phyloP scores from a whole-genome alignment of 2,329 filamentous ascomycete genomes.

The Coniella vitis region DNA sequence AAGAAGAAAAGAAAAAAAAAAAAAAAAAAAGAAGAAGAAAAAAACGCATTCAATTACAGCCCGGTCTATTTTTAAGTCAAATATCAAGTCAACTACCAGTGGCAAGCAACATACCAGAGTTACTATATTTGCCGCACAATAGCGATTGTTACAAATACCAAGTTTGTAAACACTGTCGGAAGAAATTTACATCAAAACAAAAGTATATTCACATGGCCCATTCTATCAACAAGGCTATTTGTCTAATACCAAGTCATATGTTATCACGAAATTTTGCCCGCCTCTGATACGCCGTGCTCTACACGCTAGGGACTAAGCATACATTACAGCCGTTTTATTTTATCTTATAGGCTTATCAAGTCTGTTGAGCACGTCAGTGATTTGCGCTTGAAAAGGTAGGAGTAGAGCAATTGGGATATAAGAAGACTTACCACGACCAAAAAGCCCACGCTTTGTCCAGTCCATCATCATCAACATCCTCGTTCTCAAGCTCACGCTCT shows the following conservation, averaged over 20 bases:
- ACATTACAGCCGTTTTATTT: not conserved
- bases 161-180: too few relatives aligned
- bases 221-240: not conserved
- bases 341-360: not conserved
- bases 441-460: slow-evolving; percentile 93
- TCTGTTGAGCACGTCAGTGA: slow-evolving; percentile 21
- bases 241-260: not conserved
- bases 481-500: slow-evolving; percentile 90
- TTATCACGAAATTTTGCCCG: not conserved
- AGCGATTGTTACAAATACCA: too few relatives aligned
- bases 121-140: too few relatives aligned
- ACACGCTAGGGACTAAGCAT: not conserved
- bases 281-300: not conserved
- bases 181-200: too few relatives aligned
- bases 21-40: not conserved
- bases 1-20: not conserved
- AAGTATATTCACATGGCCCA: too few relatives aligned
- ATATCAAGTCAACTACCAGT: too few relatives aligned
- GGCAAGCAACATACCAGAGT: too few relatives aligned
- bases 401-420: not conserved
- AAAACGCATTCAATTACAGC: not conserved
- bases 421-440: slow-evolving; percentile 77
- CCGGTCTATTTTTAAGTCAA: too few relatives aligned
- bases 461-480: slow-evolving; percentile 91
- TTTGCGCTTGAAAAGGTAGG: not conserved